Conservation (phyloP, 192 early-diverging fungal genomes). For the Gonapodya prolifera region DNA sequence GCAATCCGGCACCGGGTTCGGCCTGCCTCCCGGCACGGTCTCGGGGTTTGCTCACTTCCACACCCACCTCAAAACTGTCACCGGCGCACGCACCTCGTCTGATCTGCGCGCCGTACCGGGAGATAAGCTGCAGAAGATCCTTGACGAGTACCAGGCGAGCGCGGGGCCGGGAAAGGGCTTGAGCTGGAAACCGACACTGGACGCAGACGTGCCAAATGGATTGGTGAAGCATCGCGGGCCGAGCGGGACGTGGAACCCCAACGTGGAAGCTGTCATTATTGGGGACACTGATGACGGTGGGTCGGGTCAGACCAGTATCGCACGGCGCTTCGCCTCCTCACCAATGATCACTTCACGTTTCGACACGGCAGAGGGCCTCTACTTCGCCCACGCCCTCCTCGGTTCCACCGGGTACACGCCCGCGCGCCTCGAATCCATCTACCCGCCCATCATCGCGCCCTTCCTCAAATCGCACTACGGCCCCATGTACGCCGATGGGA, state of each 20-base stretch:
- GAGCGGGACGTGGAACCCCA: background rate
- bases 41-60: background rate
- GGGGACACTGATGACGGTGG: background rate
- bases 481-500: no score
- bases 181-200: background rate
- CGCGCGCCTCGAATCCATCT: no score
- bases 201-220: background rate
- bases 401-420: no score
- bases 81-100: background rate
- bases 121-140: background rate
- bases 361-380: no score
- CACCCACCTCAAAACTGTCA: background rate
- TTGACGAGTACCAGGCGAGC: no score
- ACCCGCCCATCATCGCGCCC: no score
- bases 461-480: no score
- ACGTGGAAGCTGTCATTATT: background rate
- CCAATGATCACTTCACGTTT: no score
- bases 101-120: background rate
- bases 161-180: no score
- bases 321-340: no score
- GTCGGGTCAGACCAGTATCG: no score
- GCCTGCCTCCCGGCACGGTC: background rate
- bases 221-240: background rate
- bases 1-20: background rate
- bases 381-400: no score